phyloP scores from a whole-genome alignment of 345 rosid species.

The Bruguiera parviflora region DNA sequence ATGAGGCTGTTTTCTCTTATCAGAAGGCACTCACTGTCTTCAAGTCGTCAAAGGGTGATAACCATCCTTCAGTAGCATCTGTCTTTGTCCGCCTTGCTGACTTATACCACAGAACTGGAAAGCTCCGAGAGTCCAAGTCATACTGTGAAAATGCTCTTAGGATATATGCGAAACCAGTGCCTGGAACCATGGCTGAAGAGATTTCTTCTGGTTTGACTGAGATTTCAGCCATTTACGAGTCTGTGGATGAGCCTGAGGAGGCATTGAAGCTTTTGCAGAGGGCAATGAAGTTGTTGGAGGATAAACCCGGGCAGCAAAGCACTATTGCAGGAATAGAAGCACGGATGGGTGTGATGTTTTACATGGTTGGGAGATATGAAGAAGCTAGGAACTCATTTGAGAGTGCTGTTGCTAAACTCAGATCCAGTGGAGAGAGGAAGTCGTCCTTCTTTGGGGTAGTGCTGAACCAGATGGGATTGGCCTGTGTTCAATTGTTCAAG shows the following conservation, averaged over 20 bases:
- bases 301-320: constrained; percentile 97
- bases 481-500: constrained; percentile 96
- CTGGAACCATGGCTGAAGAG: constrained; percentile 92
- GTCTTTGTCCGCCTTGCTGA: constrained; percentile 95
- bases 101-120: constrained; percentile 92
- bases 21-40: constrained; percentile 98
- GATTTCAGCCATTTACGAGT: constrained; percentile 91
- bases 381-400: constrained; percentile 85
- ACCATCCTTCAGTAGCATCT: constrained; percentile 88
- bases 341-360: constrained; percentile 96
- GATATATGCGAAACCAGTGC: constrained; percentile 88
- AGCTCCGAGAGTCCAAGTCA: constrained; percentile 89
- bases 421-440: constrained; percentile 89
- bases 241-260: constrained; percentile 98
- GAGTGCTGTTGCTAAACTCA: constrained; percentile 76
- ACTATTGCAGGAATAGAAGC: constrained; percentile 97
- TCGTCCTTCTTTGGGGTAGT: constrained; percentile 96
- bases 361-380: constrained; percentile 81
- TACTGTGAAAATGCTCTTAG: constrained; percentile 92
- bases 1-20: constrained; percentile 93
- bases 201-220: constrained; percentile 86
- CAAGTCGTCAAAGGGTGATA: constrained; percentile 93
- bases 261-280: constrained; percentile 90
- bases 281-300: constrained; percentile 91
- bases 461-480: constrained; percentile 98